Percentiles rank a stretch among this genome's conserved stretches.
Evolutionary conservation across 305 asterid genomes (phyloP).

Genomic region (Ajuga reptans): DNA sequence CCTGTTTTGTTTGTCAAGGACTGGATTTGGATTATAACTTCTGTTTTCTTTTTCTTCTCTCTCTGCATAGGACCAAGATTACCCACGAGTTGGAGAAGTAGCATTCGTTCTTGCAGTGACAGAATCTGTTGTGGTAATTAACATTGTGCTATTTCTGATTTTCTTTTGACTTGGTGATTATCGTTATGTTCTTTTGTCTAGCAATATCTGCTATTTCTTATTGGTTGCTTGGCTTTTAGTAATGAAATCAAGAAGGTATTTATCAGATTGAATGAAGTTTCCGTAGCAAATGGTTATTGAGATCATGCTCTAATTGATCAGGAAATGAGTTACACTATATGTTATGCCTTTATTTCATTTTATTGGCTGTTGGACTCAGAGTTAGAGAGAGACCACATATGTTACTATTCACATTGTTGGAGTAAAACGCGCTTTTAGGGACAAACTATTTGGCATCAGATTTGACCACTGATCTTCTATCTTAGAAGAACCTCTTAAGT

Average conservation of each 20-base stretch:
- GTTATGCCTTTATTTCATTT: not conserved
- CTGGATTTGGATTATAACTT: not conserved
- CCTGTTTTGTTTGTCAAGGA: not conserved
- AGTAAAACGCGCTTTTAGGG: not conserved
- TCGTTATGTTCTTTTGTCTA: not conserved
- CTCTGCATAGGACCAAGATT: not conserved
- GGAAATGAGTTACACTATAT: not conserved
- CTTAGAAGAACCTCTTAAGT: not conserved
- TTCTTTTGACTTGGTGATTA: not conserved
- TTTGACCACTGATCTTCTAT: not conserved
- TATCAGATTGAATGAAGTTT: not conserved
- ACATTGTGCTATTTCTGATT: not conserved
- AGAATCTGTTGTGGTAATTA: slow-evolving; percentile 12
- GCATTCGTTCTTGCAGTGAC: slow-evolving; percentile 5
- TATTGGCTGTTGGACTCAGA: not conserved
- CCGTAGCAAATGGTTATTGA: not conserved
- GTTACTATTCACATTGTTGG: not conserved
- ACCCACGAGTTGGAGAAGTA: slow-evolving; percentile 8
- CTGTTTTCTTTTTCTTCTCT: not conserved
- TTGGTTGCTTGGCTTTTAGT: slow-evolving; percentile 16
- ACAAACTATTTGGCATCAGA: not conserved
- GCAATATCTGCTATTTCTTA: not conserved
- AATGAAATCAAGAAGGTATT: not conserved
- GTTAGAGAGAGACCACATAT: slow-evolving; percentile 11
- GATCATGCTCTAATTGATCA: not conserved